Evolutionary conservation across 2,329 filamentous ascomycete species (phyloP), one percentile per base, ranked within the genome.

Genomic region (Graphium sp.): DNA sequence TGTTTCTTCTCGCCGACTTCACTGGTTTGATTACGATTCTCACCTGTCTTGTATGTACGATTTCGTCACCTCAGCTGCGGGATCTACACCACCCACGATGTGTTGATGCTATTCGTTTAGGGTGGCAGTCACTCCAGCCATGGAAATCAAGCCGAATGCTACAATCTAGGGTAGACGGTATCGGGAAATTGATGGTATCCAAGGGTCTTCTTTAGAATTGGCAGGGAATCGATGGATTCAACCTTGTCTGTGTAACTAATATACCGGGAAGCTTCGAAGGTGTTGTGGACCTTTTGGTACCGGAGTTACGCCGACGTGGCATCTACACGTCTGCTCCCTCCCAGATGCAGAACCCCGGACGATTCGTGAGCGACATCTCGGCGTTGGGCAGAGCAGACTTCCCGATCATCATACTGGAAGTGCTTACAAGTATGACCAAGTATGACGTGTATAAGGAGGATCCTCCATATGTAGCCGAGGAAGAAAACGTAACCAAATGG

Each of bases 1-100:
- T 39, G 16, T 31, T 39, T 30, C 29, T 40, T n/a, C 26, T 39
- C 25, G 27, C 35, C 13, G 36, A 39, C 28, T 32, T 37, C 12
- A 27, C 33, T 7, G 35, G 33, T 8, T 24, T 37, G 5, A 33
- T 33, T 12, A 34, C 29, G 14, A 37, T 38, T 33, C 33, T 34
- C n/a, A n/a, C 18, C 27, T 40, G n/a, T 15, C 36, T 11, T 37
- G 36, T 26, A 31, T 36, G 1, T 30, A 33, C 5, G 30, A 30
- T 6, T 22, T 32, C 5, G 29, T 31, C 5, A 26, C n/a, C n/a
- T n/a, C n/a, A 22, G 12, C 31, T 40, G 21, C 23, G 28, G 11
- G 27, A 28, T 7, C 29, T 39, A 7, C 36, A 38, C 27, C 30
- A 35, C 8, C 18, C 14, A 8, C n/a, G 22, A n/a, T 23, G 29